phyloP scores from a whole-genome alignment of 768 basidiomycete species.

The Panaeolus cyanescens region DNA sequence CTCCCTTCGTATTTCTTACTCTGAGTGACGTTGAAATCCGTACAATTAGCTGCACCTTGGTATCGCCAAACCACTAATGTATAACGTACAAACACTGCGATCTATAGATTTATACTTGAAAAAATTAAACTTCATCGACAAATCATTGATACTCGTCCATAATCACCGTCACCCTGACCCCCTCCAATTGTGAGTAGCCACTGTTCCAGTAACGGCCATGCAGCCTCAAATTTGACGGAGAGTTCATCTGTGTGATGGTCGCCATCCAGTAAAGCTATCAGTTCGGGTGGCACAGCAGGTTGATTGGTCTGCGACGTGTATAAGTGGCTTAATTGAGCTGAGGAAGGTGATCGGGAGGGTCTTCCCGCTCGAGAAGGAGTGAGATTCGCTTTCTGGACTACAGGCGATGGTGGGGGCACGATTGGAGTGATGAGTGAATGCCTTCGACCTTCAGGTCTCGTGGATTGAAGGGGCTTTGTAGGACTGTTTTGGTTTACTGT shows the following conservation, averaged over 20 bases:
- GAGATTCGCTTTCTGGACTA: slow-evolving; percentile 34
- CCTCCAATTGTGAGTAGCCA: slow-evolving; percentile 68
- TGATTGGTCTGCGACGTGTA: slow-evolving; percentile 19
- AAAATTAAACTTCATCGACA: slow-evolving; percentile 51
- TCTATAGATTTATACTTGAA: background rate
- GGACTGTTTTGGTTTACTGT: slow-evolving; percentile 13
- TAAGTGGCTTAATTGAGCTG: slow-evolving; percentile 38
- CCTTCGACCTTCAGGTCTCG: slow-evolving; percentile 35
- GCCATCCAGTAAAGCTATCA: slow-evolving; percentile 74
- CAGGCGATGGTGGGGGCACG: slow-evolving; percentile 43
- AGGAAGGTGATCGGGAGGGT: slow-evolving; percentile 60
- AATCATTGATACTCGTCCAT: slow-evolving; percentile 76
- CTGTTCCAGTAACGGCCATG: slow-evolving; percentile 79
- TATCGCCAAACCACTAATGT: background rate
- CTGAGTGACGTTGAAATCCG: slow-evolving; percentile 15
- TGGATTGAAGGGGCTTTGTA: background rate
- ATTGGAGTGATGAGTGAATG: slow-evolving; percentile 39
- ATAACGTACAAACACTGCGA: background rate
- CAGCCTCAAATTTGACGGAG: slow-evolving; percentile 76
- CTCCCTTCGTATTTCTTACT: slow-evolving; percentile 63
- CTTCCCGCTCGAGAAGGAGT: slow-evolving; percentile 45
- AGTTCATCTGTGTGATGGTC: slow-evolving; percentile 93
- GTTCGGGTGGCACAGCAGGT: slow-evolving; percentile 52
- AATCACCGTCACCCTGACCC: slow-evolving; percentile 63
- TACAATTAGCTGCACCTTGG: background rate